These are phyloP conservation scores for Monascus purpureus DNA, from an alignment of 495 filamentous ascomycete species.

Conservation along the genomic window DNA sequence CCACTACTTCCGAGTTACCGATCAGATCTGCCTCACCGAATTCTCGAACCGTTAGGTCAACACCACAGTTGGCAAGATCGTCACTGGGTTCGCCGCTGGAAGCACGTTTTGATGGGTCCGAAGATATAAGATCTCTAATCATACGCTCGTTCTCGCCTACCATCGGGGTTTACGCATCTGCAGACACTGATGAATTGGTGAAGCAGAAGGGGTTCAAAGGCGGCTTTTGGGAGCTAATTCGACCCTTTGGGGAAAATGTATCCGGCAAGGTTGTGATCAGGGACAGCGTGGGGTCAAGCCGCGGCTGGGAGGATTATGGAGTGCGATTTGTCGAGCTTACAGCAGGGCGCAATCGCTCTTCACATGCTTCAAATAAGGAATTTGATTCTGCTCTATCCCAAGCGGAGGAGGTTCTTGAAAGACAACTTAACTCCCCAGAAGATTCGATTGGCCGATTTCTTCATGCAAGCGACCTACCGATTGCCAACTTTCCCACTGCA, in stretches of 20 bases:
- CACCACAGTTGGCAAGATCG: conserved; percentile 40
- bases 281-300: conserved; percentile 74
- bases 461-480: conserved; percentile 19
- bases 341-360: conserved; percentile 11
- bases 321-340: conserved; percentile 58
- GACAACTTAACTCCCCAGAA: conserved; percentile 23
- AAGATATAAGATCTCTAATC: conserved; percentile 61
- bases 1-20: conserved; percentile 21
- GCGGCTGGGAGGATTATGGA: conserved; percentile 77
- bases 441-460: conserved; percentile 18
- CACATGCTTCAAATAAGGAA: conserved; percentile 10
- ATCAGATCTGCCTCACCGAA: conserved; percentile 34
- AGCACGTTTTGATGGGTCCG: conserved; percentile 32
- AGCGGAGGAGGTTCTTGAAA: conserved; percentile 47
- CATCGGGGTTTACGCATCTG: conserved; percentile 67
- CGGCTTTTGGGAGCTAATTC: conserved; percentile 69
- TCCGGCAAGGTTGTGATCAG: conserved; percentile 79
- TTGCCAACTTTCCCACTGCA: conserved; percentile 13
- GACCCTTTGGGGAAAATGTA: conserved; percentile 84
- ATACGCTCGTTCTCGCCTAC: conserved; percentile 76
- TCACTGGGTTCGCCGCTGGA: conserved; percentile 39
- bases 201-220: conserved; percentile 71
- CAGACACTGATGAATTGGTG: conserved; percentile 68
- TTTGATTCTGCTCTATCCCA: conserved; percentile 26
- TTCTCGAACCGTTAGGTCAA: conserved; percentile 46